Conservation (phyloP, 2,329 filamentous ascomycete genomes). For the Xylariales sp. region DNA sequence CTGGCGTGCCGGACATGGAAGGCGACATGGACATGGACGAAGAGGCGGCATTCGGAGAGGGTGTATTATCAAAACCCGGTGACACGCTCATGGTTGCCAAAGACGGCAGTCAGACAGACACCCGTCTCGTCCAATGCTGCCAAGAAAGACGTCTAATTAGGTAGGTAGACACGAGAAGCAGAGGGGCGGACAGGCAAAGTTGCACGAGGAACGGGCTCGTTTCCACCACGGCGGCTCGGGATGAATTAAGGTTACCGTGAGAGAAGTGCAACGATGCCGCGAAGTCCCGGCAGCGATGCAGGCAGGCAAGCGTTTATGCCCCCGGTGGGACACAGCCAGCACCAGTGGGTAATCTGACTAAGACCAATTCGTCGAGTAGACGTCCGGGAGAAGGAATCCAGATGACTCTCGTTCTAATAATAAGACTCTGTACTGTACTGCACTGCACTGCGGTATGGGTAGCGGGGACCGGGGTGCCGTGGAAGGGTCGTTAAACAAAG, state of each 20-base stretch:
- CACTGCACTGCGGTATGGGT: background rate
- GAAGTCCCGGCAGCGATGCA: conserved; percentile 34
- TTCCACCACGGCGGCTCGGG: conserved; percentile 34
- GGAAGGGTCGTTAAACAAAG: conserved; percentile 12
- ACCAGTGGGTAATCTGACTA: conserved; percentile 33
- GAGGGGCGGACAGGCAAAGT: conserved; percentile 18
- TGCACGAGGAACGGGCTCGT: conserved; percentile 21
- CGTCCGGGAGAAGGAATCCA: conserved; percentile 3
- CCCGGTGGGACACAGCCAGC: conserved; percentile 28
- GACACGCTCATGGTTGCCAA: conserved; percentile 39
- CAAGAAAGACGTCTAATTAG: conserved; percentile 21
- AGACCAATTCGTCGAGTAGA: conserved; percentile 28
- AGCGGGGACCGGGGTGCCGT: conserved; percentile 18
- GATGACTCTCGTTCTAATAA: conserved; percentile 27
- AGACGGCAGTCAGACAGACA: conserved; percentile 19
- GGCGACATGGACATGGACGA: conserved; percentile 45
- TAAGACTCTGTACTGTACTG: conserved; percentile 19
- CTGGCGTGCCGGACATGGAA: conserved; percentile 30
- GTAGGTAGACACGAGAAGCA: conserved; percentile 9
- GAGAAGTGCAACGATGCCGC: conserved; percentile 34
- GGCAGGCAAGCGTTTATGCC: conserved; percentile 28
- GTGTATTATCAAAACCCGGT: conserved; percentile 30
- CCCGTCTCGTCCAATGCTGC: conserved; percentile 22
- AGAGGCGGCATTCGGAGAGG: conserved; percentile 34
- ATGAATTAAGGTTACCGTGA: conserved; percentile 38